Base-by-base conservation (phyloP, 176 grass and related monocot species). In the Phoenix roebelenii region DNA sequence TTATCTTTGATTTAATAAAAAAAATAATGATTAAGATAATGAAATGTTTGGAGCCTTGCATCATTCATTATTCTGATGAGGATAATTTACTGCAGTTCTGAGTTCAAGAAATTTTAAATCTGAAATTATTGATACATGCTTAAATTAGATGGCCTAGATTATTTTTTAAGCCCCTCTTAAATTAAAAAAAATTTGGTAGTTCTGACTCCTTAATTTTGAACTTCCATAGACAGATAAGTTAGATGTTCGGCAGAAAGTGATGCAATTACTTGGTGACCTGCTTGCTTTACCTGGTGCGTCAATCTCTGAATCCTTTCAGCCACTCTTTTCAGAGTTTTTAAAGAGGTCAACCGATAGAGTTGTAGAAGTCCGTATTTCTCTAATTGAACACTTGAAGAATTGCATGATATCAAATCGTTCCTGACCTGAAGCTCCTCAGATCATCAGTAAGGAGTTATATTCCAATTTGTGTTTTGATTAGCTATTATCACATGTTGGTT, bases 331-430 rank as follows among this genome's bases (percentile, higher is more conserved):
- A 16, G 94, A 98, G 76, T 98, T 89, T 55, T 64, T 93, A 60
- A 98, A 93, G 76, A 88, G 94, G 77, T 73, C 93, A 71, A 79
- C 85, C 58, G 94, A 98, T 66, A 87, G 94, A 81, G 84, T 81
- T 28, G 94, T 85, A 26, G 94, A 93, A 85, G 75, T 98, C 28
- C 87, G 94, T 35, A 70, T 98, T 74, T 98, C 79, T 63, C 85
- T 93, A 25, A 83, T 93, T 10, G 84, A 76, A 20, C 79, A 98
- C 76, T 85, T 93, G 74, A 98, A 89, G 61, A 98, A 76, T 83
- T 98, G 82, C 67, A 67, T 98, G 18, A 81, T 98, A 44, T 86
- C 94, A 63, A 80, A 93, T 64, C 84, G 74, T 78, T 80, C 79
- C 26, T 58, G 73, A 14, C 76, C 85, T 49, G 94, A 98, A 83